phyloP scores from a whole-genome alignment of 2,329 filamentous ascomycete species.

The Trichoderma oligosporum region DNA sequence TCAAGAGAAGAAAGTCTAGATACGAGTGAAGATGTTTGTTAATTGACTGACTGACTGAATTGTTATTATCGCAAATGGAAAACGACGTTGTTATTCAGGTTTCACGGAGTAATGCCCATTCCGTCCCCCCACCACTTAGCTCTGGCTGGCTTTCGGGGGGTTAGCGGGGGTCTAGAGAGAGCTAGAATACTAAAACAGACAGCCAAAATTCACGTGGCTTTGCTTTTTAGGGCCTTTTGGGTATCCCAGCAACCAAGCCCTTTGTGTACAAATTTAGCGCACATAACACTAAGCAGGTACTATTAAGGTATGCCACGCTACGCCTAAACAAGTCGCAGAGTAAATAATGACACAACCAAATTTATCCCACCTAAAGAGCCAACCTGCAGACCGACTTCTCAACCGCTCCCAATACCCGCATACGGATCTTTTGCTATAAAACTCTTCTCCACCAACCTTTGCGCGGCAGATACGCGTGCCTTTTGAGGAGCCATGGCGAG shows the following conservation, averaged over 20 bases:
- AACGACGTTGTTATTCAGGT: too few species aligned
- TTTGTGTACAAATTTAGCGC: slow-evolving; percentile 8
- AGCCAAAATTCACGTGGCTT: slow-evolving; percentile 10
- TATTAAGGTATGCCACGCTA: slow-evolving; percentile 25
- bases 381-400: slow-evolving; percentile 15
- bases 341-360: slow-evolving; percentile 36
- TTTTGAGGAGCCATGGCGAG: slow-evolving; percentile 63
- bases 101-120: not conserved
- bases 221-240: slow-evolving; percentile 1
- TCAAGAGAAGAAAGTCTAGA: too few species aligned
- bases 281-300: too few species aligned
- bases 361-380: slow-evolving; percentile 12
- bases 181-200: not conserved
- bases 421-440: not conserved
- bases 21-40: not conserved
- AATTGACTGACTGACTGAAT: too few species aligned
- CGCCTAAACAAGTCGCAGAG: slow-evolving; percentile 28
- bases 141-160: not conserved
- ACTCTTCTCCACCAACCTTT: not conserved
- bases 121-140: not conserved
- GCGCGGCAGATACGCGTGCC: slow-evolving; percentile 28
- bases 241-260: slow-evolving; percentile 31
- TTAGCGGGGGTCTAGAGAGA: too few species aligned
- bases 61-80: too few species aligned
- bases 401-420: not conserved